A percentile compares a stretch with the other conserved stretches of the same genome.
phyloP scores from a whole-genome alignment of 2,329 filamentous ascomycete genomes.

The Cytospora mali region DNA sequence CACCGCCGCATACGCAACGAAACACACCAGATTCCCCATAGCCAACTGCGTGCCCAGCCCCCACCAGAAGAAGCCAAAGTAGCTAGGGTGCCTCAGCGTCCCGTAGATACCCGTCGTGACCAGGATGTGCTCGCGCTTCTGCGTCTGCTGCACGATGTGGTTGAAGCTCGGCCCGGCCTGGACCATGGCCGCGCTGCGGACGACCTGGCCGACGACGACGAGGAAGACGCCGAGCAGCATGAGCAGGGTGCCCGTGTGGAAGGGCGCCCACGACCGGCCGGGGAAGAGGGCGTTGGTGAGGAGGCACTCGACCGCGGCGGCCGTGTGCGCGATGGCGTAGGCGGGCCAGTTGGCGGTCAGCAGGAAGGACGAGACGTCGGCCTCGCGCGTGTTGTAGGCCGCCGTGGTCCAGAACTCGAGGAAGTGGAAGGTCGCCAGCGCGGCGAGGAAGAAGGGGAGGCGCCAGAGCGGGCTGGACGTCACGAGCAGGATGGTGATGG shows the following conservation, averaged over 20 bases:
- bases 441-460: conserved; percentile 65
- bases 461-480: conserved; percentile 59
- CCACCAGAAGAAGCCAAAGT: conserved; percentile 99
- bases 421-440: conserved; percentile 86
- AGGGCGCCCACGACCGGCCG: conserved; percentile 47
- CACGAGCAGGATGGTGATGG: conserved; percentile 39
- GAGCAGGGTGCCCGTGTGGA: conserved; percentile 45
- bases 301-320: conserved; percentile 74
- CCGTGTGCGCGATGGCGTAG: conserved; percentile 80
- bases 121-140: conserved; percentile 71
- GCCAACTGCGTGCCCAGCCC: conserved; percentile 91
- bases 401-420: conserved; percentile 95
- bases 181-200: conserved; percentile 83
- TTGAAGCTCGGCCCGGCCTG: conserved; percentile 92
- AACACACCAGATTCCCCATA: conserved; percentile 80
- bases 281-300: conserved; percentile 62
- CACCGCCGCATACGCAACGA: conserved; percentile 71
- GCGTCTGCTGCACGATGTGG: conserved; percentile 76
- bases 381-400: conserved; percentile 74
- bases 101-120: conserved; percentile 82
- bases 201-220: conserved; percentile 70
- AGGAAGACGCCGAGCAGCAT: conserved; percentile 63
- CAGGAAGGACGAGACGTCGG: conserved; percentile 76
- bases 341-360: conserved; percentile 80
- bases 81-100: conserved; percentile 80